phyloP scores from a whole-genome alignment of 768 basidiomycete species.

The Coprinellus aureogranulatus region DNA sequence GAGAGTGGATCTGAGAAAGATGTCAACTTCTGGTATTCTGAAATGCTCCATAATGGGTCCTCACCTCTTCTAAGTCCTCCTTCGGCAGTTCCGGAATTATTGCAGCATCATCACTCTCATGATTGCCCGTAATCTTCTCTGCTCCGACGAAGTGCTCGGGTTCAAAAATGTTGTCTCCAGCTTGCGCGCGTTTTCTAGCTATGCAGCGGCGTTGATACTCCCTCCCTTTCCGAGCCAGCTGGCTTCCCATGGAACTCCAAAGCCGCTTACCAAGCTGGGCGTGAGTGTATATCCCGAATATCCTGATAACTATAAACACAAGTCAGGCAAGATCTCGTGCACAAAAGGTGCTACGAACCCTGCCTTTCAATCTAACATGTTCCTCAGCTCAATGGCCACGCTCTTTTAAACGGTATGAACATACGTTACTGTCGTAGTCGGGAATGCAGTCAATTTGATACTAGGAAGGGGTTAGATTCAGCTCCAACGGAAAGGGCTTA shows the following conservation, averaged over 20 bases:
- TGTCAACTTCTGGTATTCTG: not conserved
- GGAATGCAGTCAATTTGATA: constrained; percentile 46
- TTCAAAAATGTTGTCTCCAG: constrained; percentile 24
- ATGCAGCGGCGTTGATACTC: constrained; percentile 36
- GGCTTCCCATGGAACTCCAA: constrained; percentile 32
- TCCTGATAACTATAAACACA: constrained; percentile 23
- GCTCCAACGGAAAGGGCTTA: not conserved
- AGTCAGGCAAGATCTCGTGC: not conserved
- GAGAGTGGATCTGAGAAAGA: constrained; percentile 45
- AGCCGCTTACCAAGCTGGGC: constrained; percentile 29
- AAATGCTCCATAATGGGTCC: not conserved
- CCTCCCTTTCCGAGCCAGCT: constrained; percentile 33
- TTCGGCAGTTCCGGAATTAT: constrained; percentile 31
- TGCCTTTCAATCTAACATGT: not conserved
- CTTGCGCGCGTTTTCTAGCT: constrained; percentile 15
- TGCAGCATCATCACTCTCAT: constrained; percentile 5
- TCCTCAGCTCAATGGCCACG: not conserved
- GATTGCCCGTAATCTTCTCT: not conserved
- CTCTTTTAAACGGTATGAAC: too few species aligned
- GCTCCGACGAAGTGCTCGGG: constrained; percentile 43
- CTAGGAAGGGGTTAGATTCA: constrained; percentile 22
- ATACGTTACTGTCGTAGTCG: constrained; percentile 25
- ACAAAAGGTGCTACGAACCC: not conserved
- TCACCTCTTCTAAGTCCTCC: constrained; percentile 48
- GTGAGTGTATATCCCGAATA: constrained; percentile 34